Evolutionary conservation across 805 yeast species (phyloP).

Genomic region (Metschnikowia noctiluminum): DNA sequence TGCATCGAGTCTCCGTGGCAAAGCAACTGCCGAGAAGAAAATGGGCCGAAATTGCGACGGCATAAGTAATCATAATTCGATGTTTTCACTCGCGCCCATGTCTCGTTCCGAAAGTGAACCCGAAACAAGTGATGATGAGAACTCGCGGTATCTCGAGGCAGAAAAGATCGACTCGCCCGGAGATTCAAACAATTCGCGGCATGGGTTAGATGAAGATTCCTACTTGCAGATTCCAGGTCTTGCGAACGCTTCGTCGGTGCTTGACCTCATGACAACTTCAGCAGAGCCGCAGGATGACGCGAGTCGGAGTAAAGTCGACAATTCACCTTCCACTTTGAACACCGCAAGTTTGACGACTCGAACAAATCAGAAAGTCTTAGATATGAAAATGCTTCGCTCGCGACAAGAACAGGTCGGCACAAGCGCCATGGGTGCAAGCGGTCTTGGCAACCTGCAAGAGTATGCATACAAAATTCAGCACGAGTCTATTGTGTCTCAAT

Average conservation of each 20-base stretch:
- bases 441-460: constrained; percentile 10
- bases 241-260: constrained; percentile 5
- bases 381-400: constrained; percentile 27
- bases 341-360: constrained; percentile 20
- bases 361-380: constrained; percentile 34
- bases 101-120: constrained; percentile 24
- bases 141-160: constrained; percentile 7
- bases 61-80: constrained; percentile 2
- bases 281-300: background rate
- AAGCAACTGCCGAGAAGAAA: background rate
- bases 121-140: constrained; percentile 19
- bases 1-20: background rate
- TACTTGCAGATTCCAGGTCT: constrained; percentile 6
- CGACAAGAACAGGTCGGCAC: background rate
- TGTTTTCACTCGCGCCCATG: constrained; percentile 7
- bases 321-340: background rate
- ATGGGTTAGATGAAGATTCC: constrained; percentile 1
- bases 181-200: background rate
- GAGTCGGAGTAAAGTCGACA: background rate
- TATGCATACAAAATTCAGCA: constrained; percentile 33
- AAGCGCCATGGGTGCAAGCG: background rate
- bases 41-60: background rate
- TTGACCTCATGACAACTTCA: constrained; percentile 7
- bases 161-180: background rate
- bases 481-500: constrained; percentile 35